These are phyloP conservation scores for Verticillium tricorpus DNA, from an alignment of 2,329 filamentous ascomycete species.

Conservation along the genomic window DNA sequence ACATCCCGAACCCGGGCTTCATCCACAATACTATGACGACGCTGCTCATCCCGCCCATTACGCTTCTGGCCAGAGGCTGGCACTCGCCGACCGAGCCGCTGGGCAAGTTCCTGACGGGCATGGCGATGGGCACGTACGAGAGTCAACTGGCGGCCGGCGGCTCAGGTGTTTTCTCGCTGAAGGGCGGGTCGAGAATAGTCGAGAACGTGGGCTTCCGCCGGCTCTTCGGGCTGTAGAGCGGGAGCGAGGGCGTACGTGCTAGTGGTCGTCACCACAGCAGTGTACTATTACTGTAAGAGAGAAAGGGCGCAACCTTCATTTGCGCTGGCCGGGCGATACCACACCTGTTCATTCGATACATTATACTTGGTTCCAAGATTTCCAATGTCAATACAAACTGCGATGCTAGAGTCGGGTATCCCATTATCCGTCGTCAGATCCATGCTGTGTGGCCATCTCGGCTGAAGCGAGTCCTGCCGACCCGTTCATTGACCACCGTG, in stretches of 20 bases:
- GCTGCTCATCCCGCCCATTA: conserved; percentile 18
- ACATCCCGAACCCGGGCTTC: conserved; percentile 28
- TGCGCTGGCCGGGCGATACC: too few species aligned
- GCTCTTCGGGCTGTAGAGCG: conserved; percentile 20
- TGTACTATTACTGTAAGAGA: not conserved
- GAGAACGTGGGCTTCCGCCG: conserved; percentile 29
- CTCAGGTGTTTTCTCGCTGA: conserved; percentile 24
- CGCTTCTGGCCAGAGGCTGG: conserved; percentile 13
- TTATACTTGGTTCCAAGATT: too few species aligned
- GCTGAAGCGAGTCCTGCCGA: too few species aligned
- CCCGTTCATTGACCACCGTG: too few species aligned
- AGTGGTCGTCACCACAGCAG: not conserved
- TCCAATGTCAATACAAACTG: too few species aligned
- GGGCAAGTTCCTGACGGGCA: conserved; percentile 37
- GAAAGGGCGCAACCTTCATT: not conserved
- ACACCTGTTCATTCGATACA: too few species aligned
- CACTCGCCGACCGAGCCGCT: conserved; percentile 39
- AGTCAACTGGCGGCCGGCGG: conserved; percentile 17
- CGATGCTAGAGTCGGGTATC: too few species aligned
- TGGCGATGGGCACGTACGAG: conserved; percentile 38
- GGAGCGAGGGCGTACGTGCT: not conserved
- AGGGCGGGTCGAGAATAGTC: conserved; percentile 28
- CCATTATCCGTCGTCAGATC: too few species aligned
- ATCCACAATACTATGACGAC: conserved; percentile 6
- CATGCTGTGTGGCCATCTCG: too few species aligned